A percentile compares a stretch with the other conserved stretches of the same genome.
Conservation (phyloP, 2,329 filamentous ascomycete species). For the Helminthosporium solani region DNA sequence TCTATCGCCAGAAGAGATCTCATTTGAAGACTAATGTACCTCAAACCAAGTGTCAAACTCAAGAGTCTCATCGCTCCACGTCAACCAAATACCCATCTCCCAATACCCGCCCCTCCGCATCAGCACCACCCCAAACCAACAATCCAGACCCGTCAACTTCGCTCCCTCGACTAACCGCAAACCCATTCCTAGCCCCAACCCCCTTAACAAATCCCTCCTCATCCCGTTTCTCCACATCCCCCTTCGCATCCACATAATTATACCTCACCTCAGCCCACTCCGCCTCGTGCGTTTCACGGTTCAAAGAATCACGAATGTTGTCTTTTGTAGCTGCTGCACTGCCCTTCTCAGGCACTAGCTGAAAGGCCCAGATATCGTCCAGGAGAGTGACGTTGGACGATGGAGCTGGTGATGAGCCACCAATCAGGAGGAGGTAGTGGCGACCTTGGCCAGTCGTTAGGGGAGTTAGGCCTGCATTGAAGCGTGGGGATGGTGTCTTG, state of each 20-base stretch:
- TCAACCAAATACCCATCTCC: slow-evolving; percentile 48
- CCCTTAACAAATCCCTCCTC: slow-evolving; percentile 41
- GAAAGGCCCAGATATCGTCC: slow-evolving; percentile 55
- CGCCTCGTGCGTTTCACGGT: slow-evolving; percentile 49
- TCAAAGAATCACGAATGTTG: slow-evolving; percentile 48
- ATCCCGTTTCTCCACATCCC: slow-evolving; percentile 45
- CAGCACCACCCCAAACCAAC: slow-evolving; percentile 56
- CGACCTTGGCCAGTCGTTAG: slow-evolving; percentile 55
- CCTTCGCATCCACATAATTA: slow-evolving; percentile 46
- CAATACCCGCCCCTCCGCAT: slow-evolving; percentile 43
- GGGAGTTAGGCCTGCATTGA: slow-evolving; percentile 47
- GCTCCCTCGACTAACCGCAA: slow-evolving; percentile 43
- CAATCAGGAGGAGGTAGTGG: slow-evolving; percentile 54
- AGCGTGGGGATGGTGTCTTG: slow-evolving; percentile 35
- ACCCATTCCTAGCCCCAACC: slow-evolving; percentile 44
- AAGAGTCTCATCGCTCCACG: slow-evolving; percentile 23
- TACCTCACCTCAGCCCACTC: slow-evolving; percentile 56
- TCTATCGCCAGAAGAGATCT: too few species aligned
- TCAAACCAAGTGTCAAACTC: too few species aligned
- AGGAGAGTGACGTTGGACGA: slow-evolving; percentile 26
- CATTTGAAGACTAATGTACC: too few species aligned
- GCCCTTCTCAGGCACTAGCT: slow-evolving; percentile 50
- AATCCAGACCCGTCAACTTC: slow-evolving; percentile 51
- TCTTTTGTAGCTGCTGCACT: slow-evolving; percentile 55
- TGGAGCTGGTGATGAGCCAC: slow-evolving; percentile 40